Percentiles rank a stretch among this genome's conserved stretches.
phyloP scores from a whole-genome alignment of 208 protist genomes.

The Paratrypanosoma confusum region DNA sequence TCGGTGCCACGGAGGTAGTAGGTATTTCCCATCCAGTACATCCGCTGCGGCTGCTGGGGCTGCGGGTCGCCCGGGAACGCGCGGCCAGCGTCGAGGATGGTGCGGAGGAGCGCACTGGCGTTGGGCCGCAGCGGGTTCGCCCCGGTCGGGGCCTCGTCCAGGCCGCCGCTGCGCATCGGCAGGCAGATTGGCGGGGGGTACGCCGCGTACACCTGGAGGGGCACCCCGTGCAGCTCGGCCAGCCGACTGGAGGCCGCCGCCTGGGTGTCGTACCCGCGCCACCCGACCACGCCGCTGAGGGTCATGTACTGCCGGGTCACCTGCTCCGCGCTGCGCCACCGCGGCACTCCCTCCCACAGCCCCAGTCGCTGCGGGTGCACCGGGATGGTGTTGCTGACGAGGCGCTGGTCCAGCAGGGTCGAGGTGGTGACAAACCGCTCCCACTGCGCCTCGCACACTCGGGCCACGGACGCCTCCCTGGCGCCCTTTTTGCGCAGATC shows the following conservation, averaged over 20 bases:
- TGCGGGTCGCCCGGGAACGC: background rate
- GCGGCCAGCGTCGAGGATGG: slow-evolving; percentile 20
- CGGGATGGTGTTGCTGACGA: slow-evolving; percentile 11
- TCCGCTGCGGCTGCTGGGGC: too few species aligned
- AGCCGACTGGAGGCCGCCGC: slow-evolving; percentile 8
- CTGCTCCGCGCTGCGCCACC: slow-evolving; percentile 1
- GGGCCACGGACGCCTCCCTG: background rate
- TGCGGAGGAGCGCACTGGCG: slow-evolving; percentile 26
- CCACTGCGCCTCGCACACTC: slow-evolving; percentile 12
- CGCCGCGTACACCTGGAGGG: slow-evolving; percentile 36
- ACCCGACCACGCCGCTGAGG: slow-evolving; percentile 20
- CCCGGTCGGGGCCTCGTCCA: slow-evolving; percentile 2
- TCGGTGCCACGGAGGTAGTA: slow-evolving; percentile 48
- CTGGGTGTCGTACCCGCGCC: slow-evolving; percentile 5
- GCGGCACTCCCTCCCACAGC: slow-evolving; percentile 12
- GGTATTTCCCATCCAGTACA: slow-evolving; percentile 46
- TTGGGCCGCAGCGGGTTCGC: slow-evolving; percentile 9
- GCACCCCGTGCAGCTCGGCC: slow-evolving; percentile 25
- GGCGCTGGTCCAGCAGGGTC: slow-evolving; percentile 32
- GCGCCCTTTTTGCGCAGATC: too few species aligned
- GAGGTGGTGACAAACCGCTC: slow-evolving; percentile 14
- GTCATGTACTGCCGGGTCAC: slow-evolving; percentile 15
- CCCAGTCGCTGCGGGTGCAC: too few species aligned
- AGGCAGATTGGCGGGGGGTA: slow-evolving; percentile 40
- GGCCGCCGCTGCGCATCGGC: slow-evolving; percentile 8